Evolutionary conservation across 345 rosid species (phyloP).

Genomic region (Excoecaria cochinchinensis): DNA sequence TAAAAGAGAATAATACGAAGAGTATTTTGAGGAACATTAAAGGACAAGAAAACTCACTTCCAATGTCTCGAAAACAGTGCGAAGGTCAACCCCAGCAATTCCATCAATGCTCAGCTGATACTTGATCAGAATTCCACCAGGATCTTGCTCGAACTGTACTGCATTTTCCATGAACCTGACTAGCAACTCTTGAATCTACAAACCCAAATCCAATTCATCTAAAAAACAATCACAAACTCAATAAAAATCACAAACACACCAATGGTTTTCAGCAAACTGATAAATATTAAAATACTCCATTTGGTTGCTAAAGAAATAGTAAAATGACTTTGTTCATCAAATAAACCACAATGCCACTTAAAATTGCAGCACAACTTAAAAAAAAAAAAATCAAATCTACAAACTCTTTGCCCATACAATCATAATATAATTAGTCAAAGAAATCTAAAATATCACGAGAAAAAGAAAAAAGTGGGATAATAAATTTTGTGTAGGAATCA

Average conservation of each 20-base stretch:
- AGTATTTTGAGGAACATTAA: slow-evolving; percentile 7
- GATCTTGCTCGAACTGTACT: slow-evolving; percentile 60
- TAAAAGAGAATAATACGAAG: not conserved
- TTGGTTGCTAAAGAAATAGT: not conserved
- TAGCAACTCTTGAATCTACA: slow-evolving; percentile 92
- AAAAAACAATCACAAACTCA: slow-evolving; percentile 46
- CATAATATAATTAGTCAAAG: not conserved
- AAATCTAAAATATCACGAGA: not conserved
- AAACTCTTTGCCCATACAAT: not conserved
- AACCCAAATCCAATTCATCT: slow-evolving; percentile 62
- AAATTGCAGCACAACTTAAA: not conserved
- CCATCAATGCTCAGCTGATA: slow-evolving; percentile 48
- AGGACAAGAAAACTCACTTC: slow-evolving; percentile 51
- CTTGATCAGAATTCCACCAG: slow-evolving; percentile 49
- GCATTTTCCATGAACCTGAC: slow-evolving; percentile 67
- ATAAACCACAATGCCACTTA: not conserved
- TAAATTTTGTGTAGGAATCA: not conserved
- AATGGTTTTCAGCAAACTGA: slow-evolving; percentile 19
- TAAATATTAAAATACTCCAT: not conserved
- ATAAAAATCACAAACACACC: slow-evolving; percentile 41
- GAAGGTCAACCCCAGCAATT: slow-evolving; percentile 52
- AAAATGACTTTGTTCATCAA: not conserved
- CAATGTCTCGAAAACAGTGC: slow-evolving; percentile 69
- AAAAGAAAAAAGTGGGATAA: not conserved
- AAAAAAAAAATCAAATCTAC: not conserved